Base-by-base conservation (phyloP, 352 stramenopile genomes). In the Phytophthora citricola region DNA sequence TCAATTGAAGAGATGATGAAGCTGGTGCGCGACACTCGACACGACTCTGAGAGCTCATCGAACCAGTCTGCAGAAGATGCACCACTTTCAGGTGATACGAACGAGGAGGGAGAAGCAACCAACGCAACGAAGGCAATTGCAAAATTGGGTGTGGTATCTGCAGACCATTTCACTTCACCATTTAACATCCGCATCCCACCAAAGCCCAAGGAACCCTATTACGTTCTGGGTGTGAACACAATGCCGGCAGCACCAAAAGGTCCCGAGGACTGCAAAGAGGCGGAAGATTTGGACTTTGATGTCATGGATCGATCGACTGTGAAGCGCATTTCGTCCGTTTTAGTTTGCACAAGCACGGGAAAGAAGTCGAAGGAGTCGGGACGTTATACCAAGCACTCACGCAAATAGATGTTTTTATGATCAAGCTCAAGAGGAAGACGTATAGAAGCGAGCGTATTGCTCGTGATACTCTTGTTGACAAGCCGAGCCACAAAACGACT, bases 241-340 rank as follows among this genome's bases (percentile, higher is more conserved):
- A 56, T 70, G 5, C 48, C 52, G 3, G 27, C 41, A 10, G 14
- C 48, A 7, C 11, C 38, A 17, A 74, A 79, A 32, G 45, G 54
- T 4, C 57, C 78, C 5, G 79, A 90, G 7, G 70, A 83, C 32
- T 72, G 66, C 68, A 66, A 71, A 92, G 81, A 91, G 8, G n/a
- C 39, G 8, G 78, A 90, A 24, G 84, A 90, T 27, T 59, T 71
- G 2, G 71, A 89, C 45, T 83, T 87, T 46, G 82, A 89, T 24
- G 81, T 93, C 17, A 93, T 95, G 87, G 85, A 93, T 53, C 83
- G 85, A 17, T 77, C 68, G 9, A 93, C 83, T 12, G 80, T 92
- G 10, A 95, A 95, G 59, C 83, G 86, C 17, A 82, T 95, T 48
- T 89, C 87, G 29, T 90, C 82, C 0, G 80, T 92, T 5, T 54